phyloP scores from a whole-genome alignment of 2,329 filamentous ascomycete species.

The Dothidotthia symphoricarpi region DNA sequence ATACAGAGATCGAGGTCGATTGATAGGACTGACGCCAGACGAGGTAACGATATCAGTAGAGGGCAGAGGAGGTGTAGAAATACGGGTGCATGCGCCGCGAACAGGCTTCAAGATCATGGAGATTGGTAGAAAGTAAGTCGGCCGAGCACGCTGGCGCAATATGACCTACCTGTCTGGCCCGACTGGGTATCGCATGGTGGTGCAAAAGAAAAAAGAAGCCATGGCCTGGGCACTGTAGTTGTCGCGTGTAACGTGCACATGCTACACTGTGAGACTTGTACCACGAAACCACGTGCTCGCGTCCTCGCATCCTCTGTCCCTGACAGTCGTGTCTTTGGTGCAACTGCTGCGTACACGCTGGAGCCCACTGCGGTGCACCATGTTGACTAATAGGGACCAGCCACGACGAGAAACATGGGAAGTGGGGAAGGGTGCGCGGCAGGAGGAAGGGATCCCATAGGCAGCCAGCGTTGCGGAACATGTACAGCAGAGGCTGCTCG shows the following conservation, averaged over 20 bases:
- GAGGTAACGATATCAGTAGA: slow-evolving; percentile 24
- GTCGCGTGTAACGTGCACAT: slow-evolving; percentile 15
- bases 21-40: slow-evolving; percentile 22
- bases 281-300: slow-evolving; percentile 26
- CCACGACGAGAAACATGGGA: slow-evolving; percentile 26
- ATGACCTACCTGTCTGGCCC: slow-evolving; percentile 17
- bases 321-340: slow-evolving; percentile 14
- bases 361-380: slow-evolving; percentile 13
- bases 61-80: slow-evolving; percentile 11
- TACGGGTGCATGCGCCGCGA: slow-evolving; percentile 26
- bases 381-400: slow-evolving; percentile 29
- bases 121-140: slow-evolving; percentile 10
- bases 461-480: slow-evolving; percentile 12
- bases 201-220: slow-evolving; percentile 9
- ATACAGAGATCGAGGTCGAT: slow-evolving; percentile 20
- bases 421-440: slow-evolving; percentile 16
- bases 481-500: slow-evolving; percentile 15
- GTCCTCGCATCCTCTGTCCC: slow-evolving; percentile 15
- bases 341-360: slow-evolving; percentile 9
- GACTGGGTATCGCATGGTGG: slow-evolving; percentile 14
- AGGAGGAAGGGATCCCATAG: slow-evolving; percentile 25
- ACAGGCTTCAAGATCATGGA: slow-evolving; percentile 26
- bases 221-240: slow-evolving; percentile 16
- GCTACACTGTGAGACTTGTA: slow-evolving; percentile 14
- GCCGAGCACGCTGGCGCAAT: slow-evolving; percentile 15